Evolutionary conservation across 2,329 filamentous ascomycete species (phyloP).

Genomic region (Fusarium nisikadoi): DNA sequence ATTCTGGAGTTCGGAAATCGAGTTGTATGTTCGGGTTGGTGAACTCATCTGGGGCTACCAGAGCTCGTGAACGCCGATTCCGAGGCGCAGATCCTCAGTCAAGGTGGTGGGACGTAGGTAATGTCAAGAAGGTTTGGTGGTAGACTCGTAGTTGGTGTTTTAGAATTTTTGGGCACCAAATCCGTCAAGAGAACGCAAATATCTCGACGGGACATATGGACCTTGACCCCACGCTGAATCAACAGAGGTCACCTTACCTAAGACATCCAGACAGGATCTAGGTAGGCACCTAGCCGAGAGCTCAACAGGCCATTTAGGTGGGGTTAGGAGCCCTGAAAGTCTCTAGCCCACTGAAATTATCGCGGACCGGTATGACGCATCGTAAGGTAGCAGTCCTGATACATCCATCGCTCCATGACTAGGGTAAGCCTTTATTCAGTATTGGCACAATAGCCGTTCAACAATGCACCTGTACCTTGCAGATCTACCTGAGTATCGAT

Average conservation of each 20-base stretch:
- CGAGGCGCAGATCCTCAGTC: constrained; percentile 26
- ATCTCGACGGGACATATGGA: constrained; percentile 24
- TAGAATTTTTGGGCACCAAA: constrained; percentile 36
- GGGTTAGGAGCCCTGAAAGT: constrained; percentile 38
- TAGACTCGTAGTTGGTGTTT: constrained; percentile 24
- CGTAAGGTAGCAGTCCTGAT: background rate
- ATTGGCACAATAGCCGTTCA: background rate
- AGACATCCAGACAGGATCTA: background rate
- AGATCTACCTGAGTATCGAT: constrained; percentile 2
- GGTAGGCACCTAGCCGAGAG: background rate
- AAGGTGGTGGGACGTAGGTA: background rate
- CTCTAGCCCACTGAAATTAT: constrained; percentile 2
- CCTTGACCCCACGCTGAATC: constrained; percentile 37
- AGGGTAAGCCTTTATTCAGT: background rate
- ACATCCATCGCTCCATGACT: background rate
- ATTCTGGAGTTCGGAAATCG: constrained; percentile 46
- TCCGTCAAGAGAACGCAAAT: constrained; percentile 35
- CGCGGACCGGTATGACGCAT: constrained; percentile 25
- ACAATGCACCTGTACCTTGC: constrained; percentile 17
- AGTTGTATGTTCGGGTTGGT: constrained; percentile 31
- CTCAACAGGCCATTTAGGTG: constrained; percentile 25
- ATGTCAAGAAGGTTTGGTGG: constrained; percentile 11
- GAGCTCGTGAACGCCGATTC: constrained; percentile 36
- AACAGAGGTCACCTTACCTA: constrained; percentile 29
- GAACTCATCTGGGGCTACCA: constrained; percentile 51